Conservation (phyloP, 805 yeast species). For the Candida morakotiae region DNA sequence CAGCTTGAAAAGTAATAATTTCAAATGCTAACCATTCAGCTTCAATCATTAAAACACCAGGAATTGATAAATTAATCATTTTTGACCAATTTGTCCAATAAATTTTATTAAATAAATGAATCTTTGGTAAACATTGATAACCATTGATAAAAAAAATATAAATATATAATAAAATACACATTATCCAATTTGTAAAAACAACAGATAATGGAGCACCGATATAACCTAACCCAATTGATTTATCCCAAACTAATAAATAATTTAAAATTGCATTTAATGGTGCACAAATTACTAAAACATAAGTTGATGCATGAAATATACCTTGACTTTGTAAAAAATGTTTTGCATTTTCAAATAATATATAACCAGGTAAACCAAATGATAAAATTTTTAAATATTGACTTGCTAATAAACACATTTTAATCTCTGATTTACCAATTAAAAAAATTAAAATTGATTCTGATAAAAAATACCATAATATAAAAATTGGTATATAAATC, state of each 20-base stretch:
- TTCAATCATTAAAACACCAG: constrained; percentile 72
- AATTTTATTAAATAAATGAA: constrained; percentile 15
- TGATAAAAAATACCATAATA: constrained; percentile 60
- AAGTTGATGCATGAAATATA: constrained; percentile 75
- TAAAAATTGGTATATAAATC: constrained; percentile 51
- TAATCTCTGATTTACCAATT: constrained; percentile 21
- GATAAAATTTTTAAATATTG: constrained; percentile 51
- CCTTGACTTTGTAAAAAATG: constrained; percentile 76
- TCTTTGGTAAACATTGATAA: constrained; percentile 39
- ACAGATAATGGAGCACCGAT: constrained; percentile 77
- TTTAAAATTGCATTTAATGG: constrained; percentile 69
- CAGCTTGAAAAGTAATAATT: constrained; percentile 63
- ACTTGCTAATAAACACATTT: constrained; percentile 46
- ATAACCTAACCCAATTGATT: constrained; percentile 54
- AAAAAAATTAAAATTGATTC: constrained; percentile 37
- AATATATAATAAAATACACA: constrained; percentile 54
- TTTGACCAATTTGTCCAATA: constrained; percentile 55
- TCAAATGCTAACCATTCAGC: constrained; percentile 81
- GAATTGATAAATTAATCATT: constrained; percentile 62
- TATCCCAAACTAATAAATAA: constrained; percentile 66
- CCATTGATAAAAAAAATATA: constrained; percentile 46
- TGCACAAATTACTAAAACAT: constrained; percentile 65
- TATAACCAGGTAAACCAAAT: constrained; percentile 71
- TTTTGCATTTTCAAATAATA: constrained; percentile 67
- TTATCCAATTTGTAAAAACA: constrained; percentile 64